These are phyloP conservation scores for Colletotrichum simmondsii DNA, from an alignment of 2,329 filamentous ascomycete genomes.

Conservation along the genomic window DNA sequence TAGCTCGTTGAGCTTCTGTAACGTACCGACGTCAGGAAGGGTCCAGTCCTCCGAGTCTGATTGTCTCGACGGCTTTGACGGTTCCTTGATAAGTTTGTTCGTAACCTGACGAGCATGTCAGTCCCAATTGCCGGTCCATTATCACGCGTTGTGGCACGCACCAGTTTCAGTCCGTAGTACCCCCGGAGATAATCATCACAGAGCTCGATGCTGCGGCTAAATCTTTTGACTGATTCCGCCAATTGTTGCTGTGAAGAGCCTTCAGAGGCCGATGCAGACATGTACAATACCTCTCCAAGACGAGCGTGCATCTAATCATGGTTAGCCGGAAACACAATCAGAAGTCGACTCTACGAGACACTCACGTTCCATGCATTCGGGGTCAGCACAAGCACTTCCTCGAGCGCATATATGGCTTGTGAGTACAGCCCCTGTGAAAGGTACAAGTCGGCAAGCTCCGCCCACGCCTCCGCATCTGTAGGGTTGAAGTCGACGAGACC, in stretches of 20 bases:
- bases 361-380: constrained; percentile 97
- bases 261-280: constrained; percentile 66
- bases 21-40: constrained; percentile 65
- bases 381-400: constrained; percentile 87
- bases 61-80: constrained; percentile 56
- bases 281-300: constrained; percentile 84
- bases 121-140: background rate
- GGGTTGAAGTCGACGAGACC: constrained; percentile 84
- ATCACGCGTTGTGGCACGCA: constrained; percentile 49
- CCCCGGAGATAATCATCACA: constrained; percentile 93
- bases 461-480: constrained; percentile 93
- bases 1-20: constrained; percentile 76
- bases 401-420: constrained; percentile 88
- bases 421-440: constrained; percentile 79
- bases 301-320: constrained; percentile 82
- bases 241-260: constrained; percentile 63
- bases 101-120: constrained; percentile 53
- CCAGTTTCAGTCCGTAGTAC: constrained; percentile 89
- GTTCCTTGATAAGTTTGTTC: constrained; percentile 58
- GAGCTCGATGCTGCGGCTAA: constrained; percentile 90
- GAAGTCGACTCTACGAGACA: constrained; percentile 17
- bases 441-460: constrained; percentile 90
- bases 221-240: constrained; percentile 82
- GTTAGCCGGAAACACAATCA: background rate
- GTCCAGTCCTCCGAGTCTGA: constrained; percentile 61